A percentile compares a stretch with the other conserved stretches of the same genome.
Evolutionary conservation across 768 basidiomycete genomes (phyloP).

Genomic region (Hypholoma fasciculare): DNA sequence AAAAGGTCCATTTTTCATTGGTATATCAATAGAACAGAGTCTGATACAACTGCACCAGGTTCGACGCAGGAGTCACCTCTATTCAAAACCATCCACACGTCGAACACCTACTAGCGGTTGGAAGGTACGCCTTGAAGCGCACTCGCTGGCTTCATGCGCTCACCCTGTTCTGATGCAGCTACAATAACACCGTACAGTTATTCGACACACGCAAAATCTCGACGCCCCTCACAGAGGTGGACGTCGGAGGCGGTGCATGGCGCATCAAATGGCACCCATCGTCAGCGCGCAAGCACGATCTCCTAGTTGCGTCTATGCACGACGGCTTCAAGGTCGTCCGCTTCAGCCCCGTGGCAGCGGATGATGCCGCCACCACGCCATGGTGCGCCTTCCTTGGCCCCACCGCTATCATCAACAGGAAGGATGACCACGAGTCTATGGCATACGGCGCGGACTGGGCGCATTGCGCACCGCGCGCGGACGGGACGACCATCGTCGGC

Average conservation of each 20-base stretch:
- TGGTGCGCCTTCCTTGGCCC: slow-evolving; percentile 16
- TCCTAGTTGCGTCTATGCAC: slow-evolving; percentile 97
- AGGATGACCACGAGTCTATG: slow-evolving; percentile 77
- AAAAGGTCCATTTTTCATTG: slow-evolving; percentile 48
- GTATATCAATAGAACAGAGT: neutral
- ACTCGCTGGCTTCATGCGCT: neutral
- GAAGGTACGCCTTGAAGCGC: slow-evolving; percentile 56
- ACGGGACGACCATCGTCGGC: slow-evolving; percentile 58
- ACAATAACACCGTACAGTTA: slow-evolving; percentile 76
- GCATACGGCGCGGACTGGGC: slow-evolving; percentile 96
- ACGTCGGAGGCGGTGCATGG: slow-evolving; percentile 94
- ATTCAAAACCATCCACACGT: slow-evolving; percentile 82
- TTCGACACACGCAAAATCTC: slow-evolving; percentile 79
- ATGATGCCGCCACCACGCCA: slow-evolving; percentile 5
- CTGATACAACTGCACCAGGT: slow-evolving; percentile 44
- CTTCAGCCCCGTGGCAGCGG: slow-evolving; percentile 27
- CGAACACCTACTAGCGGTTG: slow-evolving; percentile 86
- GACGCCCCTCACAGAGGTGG: slow-evolving; percentile 53
- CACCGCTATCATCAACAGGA: slow-evolving; percentile 51
- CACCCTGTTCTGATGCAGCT: slow-evolving; percentile 45
- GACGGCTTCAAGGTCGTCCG: slow-evolving; percentile 88
- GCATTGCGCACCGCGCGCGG: slow-evolving; percentile 30
- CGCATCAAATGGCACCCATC: slow-evolving; percentile 95
- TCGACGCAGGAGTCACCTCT: slow-evolving; percentile 90
- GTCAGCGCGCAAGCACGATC: slow-evolving; percentile 58